phyloP scores from a whole-genome alignment of 306 rosid species.

The Geum urbanum region DNA sequence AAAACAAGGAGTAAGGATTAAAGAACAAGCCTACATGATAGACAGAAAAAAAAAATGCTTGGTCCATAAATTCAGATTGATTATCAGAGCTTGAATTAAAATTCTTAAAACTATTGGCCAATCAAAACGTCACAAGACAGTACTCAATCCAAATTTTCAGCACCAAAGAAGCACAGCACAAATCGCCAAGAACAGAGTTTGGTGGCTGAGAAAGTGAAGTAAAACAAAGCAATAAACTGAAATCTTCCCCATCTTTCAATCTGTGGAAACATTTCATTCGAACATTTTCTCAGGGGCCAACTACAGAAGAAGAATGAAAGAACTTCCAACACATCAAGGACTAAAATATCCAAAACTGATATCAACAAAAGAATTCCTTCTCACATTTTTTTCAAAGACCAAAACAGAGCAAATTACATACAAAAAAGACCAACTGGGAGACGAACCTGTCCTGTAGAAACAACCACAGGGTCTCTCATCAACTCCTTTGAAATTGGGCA shows the following conservation, averaged over 20 bases:
- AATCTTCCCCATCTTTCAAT: not conserved
- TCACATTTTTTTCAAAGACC: not conserved
- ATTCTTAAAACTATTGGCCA: constrained; percentile 16
- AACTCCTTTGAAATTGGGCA: constrained; percentile 83
- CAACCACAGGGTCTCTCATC: constrained; percentile 93
- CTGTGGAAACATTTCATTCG: constrained; percentile 10
- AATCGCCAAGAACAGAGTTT: constrained; percentile 10
- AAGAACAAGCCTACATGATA: not conserved
- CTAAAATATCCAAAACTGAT: not conserved
- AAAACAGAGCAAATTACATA: too few species aligned
- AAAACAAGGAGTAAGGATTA: not conserved
- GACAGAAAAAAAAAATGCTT: not conserved
- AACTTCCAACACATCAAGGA: constrained; percentile 25
- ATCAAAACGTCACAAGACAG: constrained; percentile 24
- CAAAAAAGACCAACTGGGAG: not conserved
- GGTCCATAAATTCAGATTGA: not conserved
- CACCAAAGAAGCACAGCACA: constrained; percentile 3
- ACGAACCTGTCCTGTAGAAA: constrained; percentile 82
- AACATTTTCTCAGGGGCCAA: constrained; percentile 24
- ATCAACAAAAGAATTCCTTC: not conserved
- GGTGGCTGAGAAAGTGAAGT: constrained; percentile 17
- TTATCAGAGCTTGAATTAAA: constrained; percentile 4
- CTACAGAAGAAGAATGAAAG: constrained; percentile 21
- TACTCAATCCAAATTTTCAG: not conserved
- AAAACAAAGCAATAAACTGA: not conserved